Conservation (phyloP, 768 basidiomycete genomes). For the Psilocybe azurescens region DNA sequence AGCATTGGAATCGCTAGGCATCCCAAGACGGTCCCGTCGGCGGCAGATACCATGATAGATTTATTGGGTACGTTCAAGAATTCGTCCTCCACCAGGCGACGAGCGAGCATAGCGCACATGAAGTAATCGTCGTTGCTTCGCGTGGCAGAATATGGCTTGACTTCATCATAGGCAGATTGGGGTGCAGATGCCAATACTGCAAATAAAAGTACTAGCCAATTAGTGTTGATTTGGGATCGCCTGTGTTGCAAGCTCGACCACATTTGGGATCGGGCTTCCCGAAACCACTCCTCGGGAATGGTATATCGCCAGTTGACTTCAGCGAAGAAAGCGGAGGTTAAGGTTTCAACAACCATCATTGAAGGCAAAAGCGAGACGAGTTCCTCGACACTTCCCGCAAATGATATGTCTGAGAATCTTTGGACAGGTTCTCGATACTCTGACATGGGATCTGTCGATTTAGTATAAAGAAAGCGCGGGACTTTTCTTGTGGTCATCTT, state of each 20-base stretch:
- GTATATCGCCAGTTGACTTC: slow-evolving; percentile 57
- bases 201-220: slow-evolving; percentile 58
- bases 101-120: slow-evolving; percentile 48
- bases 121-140: slow-evolving; percentile 38
- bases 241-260: slow-evolving; percentile 46
- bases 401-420: slow-evolving; percentile 28
- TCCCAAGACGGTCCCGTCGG: slow-evolving; percentile 51
- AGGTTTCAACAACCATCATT: slow-evolving; percentile 34
- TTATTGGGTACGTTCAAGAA: slow-evolving; percentile 39
- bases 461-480: slow-evolving; percentile 44
- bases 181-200: slow-evolving; percentile 51
- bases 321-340: slow-evolving; percentile 46
- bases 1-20: slow-evolving; percentile 52
- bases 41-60: slow-evolving; percentile 42
- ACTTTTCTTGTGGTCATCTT: slow-evolving; percentile 41
- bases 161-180: slow-evolving; percentile 23
- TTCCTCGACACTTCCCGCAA: slow-evolving; percentile 31
- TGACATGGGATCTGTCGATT: slow-evolving; percentile 42
- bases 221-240: slow-evolving; percentile 47
- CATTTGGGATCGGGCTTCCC: slow-evolving; percentile 46
- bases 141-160: slow-evolving; percentile 13
- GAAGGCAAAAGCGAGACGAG: slow-evolving; percentile 41
- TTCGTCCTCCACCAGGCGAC: slow-evolving; percentile 51
- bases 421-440: slow-evolving; percentile 29
- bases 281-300: slow-evolving; percentile 55